Conservation (phyloP, 768 basidiomycete species). For the Antrodiella citrinella region DNA sequence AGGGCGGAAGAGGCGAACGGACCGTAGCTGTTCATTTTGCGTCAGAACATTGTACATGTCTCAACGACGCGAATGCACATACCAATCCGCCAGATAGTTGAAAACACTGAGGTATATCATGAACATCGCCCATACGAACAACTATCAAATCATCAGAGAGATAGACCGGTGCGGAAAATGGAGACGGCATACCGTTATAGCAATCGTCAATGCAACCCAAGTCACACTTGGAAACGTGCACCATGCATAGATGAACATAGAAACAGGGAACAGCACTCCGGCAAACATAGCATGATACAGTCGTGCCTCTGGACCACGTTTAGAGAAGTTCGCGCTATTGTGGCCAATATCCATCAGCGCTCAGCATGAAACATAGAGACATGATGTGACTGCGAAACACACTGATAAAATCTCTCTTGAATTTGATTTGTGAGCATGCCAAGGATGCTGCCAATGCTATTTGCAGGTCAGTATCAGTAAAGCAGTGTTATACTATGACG, state of each 20-base stretch:
- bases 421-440: conserved; percentile 22
- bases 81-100: conserved; percentile 46
- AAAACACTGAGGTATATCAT: conserved; percentile 38
- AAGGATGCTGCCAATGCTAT: conserved; percentile 42
- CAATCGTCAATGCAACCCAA: conserved; percentile 57
- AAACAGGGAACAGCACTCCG: conserved; percentile 42
- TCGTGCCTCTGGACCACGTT: conserved; percentile 47
- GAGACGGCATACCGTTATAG: conserved; percentile 27
- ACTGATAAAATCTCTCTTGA: conserved; percentile 24
- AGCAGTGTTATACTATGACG: conserved; percentile 10
- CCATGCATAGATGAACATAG: conserved; percentile 74
- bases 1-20: conserved; percentile 46
- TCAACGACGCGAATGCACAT: conserved; percentile 10
- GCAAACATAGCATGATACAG: conserved; percentile 50
- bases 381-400: conserved; percentile 3
- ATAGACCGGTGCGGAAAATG: neutral
- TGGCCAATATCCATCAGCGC: conserved; percentile 18
- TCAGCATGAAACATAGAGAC: neutral
- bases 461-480: neutral
- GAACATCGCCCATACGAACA: conserved; percentile 32
- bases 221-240: conserved; percentile 43
- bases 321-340: neutral
- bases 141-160: conserved; percentile 14
- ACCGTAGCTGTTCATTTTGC: conserved; percentile 24
- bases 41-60: no score